Percentiles rank a stretch among this genome's conserved stretches.
Evolutionary conservation across 169 alveolate species (phyloP).

Genomic region (Plasmodium yoelii): DNA sequence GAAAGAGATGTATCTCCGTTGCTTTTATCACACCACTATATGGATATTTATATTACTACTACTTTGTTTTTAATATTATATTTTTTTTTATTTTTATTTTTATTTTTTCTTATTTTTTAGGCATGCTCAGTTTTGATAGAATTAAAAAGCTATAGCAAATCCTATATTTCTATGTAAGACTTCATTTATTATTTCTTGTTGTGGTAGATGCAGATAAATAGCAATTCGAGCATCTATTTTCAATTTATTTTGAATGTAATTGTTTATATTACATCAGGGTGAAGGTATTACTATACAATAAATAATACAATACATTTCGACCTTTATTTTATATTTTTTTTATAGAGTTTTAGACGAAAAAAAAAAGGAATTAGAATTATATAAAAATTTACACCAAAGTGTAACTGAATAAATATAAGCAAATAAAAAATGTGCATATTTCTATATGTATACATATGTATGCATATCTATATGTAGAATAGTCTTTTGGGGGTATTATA

Average conservation of each 20-base stretch:
- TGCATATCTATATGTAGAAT: background rate
- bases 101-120: too few relatives aligned
- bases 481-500: background rate
- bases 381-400: slow-evolving; percentile 54
- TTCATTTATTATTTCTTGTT: background rate
- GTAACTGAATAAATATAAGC: slow-evolving; percentile 14
- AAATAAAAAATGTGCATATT: background rate
- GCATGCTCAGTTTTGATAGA: slow-evolving; percentile 47
- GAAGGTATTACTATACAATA: too few relatives aligned
- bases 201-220: too few relatives aligned
- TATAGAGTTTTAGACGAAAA: slow-evolving; percentile 54
- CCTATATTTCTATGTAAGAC: slow-evolving; percentile 38
- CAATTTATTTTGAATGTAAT: background rate
- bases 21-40: too few relatives aligned
- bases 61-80: background rate
- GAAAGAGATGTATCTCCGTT: too few relatives aligned
- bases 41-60: too few relatives aligned
- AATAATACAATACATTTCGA: too few relatives aligned
- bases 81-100: background rate
- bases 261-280: background rate
- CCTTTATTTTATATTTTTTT: slow-evolving; percentile 2
- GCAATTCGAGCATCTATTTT: background rate
- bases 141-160: slow-evolving; percentile 51
- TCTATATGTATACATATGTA: background rate
- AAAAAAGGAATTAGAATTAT: slow-evolving; percentile 52